Base-by-base conservation (phyloP, 345 rosid genomes). In the Microcos paniculata region DNA sequence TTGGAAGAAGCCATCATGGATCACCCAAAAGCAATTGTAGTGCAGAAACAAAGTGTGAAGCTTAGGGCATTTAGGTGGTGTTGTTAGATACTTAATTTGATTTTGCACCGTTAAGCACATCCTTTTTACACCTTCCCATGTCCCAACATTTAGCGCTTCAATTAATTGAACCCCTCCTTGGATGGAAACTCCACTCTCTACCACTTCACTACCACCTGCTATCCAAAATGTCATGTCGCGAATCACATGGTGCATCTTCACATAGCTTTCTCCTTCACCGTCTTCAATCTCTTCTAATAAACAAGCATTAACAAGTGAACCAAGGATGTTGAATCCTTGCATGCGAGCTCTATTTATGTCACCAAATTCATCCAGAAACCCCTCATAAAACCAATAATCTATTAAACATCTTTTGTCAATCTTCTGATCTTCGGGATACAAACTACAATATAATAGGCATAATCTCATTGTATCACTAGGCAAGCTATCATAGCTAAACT, bases 141-240 rank as follows among this genome's bases (percentile, higher is more conserved):
- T 40, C 4, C 3, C 14, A 18, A 35, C 10, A 0, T 31, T 13
- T 1, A 5, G 2, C 5, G 70, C 55, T 61, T 70, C 46, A 1
- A 3, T 21, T 9, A 16, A 62, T 26, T 9, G 0, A 5, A 11
- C 8, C 24, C 24, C 24, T 46, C 31, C 62, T 12, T 38, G 31
- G 3, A 28, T 65, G 21, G 72, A 74, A n/a, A 68, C 26, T 28
- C 31, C 0, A 2, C 6, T 43, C 9, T 64, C 45, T 51, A 30
- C 64, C 15, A 3, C 3, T 55, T 65, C 38, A 35, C 38, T 2
- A n/a, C 71, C 58, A 33, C 64, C 35, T 30, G 70, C 71, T 58
- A 74, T 56, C 79, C 79, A 77, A 61, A 77, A 58, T 8, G 70
- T 35, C 75, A 70, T 59, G 31, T 77, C 79, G 11, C 73, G 68